Evolutionary conservation across 495 filamentous ascomycete genomes (phyloP).

Genomic region (Terfezia claveryi): DNA sequence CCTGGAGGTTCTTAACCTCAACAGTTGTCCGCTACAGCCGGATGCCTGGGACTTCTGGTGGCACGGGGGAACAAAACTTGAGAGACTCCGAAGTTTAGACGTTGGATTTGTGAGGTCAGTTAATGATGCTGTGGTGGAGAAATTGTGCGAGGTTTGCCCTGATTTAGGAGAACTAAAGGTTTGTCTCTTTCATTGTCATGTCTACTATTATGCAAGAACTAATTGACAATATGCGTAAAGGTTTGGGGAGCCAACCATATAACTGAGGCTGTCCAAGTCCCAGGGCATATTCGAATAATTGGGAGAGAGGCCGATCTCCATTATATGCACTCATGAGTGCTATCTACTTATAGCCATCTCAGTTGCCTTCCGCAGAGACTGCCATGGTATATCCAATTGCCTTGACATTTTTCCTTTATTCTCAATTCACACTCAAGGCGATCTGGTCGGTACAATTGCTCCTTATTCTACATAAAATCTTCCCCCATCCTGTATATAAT

Average conservation of each 20-base stretch:
- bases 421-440: too few relatives aligned
- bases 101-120: slow-evolving; percentile 12
- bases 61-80: not conserved
- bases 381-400: too few relatives aligned
- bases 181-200: not conserved
- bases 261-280: slow-evolving; percentile 7
- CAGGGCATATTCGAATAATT: slow-evolving; percentile 1
- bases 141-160: not conserved
- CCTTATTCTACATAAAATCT: too few relatives aligned
- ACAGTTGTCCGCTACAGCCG: slow-evolving; percentile 8
- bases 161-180: not conserved
- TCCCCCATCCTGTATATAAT: too few relatives aligned
- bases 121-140: slow-evolving; percentile 11
- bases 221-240: slow-evolving; percentile 1
- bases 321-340: not conserved
- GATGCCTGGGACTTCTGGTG: slow-evolving; percentile 3
- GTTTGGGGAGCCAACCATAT: slow-evolving; percentile 16
- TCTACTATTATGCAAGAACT: not conserved
- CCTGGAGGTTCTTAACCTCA: slow-evolving; percentile 11
- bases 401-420: too few relatives aligned
- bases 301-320: slow-evolving; percentile 9
- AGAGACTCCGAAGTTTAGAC: slow-evolving; percentile 8
- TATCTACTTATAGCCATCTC: too few relatives aligned
- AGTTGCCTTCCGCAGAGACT: too few relatives aligned
- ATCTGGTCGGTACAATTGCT: too few relatives aligned